Evolutionary conservation across 306 rosid species (phyloP).

Genomic region (Cucurbita argyrosperma): DNA sequence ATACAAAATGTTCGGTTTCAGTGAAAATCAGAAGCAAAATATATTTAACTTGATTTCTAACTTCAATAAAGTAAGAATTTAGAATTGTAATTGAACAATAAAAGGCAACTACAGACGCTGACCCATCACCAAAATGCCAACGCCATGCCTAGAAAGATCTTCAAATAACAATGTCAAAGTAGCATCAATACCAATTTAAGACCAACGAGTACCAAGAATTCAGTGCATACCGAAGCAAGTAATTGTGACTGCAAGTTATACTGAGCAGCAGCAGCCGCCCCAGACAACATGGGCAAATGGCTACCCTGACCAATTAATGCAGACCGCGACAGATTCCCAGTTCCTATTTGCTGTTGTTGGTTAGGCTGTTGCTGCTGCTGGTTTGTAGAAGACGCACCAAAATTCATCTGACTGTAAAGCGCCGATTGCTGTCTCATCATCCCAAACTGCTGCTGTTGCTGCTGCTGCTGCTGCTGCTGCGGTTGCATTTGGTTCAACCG

Average conservation of each 20-base stretch:
- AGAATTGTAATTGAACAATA: not conserved
- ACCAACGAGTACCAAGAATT: not conserved
- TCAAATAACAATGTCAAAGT: not conserved
- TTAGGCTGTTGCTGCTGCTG: conserved; percentile 46
- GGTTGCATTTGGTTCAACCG: conserved; percentile 35
- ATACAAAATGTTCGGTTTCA: conserved; percentile 19
- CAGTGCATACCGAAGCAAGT: conserved; percentile 54
- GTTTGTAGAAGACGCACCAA: conserved; percentile 43
- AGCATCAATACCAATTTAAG: not conserved
- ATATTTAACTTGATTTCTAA: not conserved
- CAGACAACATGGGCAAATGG: conserved; percentile 62
- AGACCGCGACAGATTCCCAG: conserved; percentile 50
- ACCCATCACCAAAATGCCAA: not conserved
- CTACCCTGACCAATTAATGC: conserved; percentile 57
- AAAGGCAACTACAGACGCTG: not conserved
- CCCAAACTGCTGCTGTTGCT: conserved; percentile 57
- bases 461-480: conserved; percentile 42
- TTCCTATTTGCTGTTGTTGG: conserved; percentile 38
- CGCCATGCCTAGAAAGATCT: not conserved
- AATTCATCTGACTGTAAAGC: conserved; percentile 57
- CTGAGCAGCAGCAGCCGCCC: conserved; percentile 41
- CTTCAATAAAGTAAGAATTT: not conserved
- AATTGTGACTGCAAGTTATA: conserved; percentile 39
- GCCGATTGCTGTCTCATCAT: conserved; percentile 51
- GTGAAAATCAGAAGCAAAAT: not conserved